Percentiles rank a stretch among this genome's conserved stretches.
Conservation (phyloP, 208 protist genomes). For the Naegleria fowleri region DNA sequence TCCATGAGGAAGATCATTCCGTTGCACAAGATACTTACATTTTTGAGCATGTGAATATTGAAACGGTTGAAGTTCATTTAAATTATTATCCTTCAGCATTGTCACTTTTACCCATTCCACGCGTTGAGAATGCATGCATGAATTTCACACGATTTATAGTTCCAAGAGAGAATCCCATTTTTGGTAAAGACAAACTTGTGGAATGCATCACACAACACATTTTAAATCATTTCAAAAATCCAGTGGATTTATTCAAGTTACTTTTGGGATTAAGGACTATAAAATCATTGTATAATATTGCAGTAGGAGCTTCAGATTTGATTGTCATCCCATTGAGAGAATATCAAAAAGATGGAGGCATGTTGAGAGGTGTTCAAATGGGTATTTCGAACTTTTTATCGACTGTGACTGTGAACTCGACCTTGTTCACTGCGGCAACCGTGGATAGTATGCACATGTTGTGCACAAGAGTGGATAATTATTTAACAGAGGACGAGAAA, state of each 20-base stretch:
- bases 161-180: neutral
- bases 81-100: neutral
- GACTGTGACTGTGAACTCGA: neutral
- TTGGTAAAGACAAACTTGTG: neutral
- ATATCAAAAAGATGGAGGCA: neutral
- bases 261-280: neutral
- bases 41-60: neutral
- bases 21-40: neutral
- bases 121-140: neutral
- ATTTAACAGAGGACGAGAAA: neutral
- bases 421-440: neutral
- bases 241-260: neutral
- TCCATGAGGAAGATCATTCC: neutral
- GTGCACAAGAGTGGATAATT: neutral
- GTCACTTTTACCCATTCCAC: neutral
- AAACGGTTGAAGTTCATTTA: neutral
- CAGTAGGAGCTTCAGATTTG: neutral
- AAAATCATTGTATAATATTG: neutral
- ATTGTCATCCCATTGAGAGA: neutral
- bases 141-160: neutral
- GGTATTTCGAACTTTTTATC: neutral
- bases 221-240: neutral
- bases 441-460: neutral
- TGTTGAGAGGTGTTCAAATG: neutral
- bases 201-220: neutral